phyloP scores from a whole-genome alignment of 2,329 filamentous ascomycete species.

The Beauveria asiatica region DNA sequence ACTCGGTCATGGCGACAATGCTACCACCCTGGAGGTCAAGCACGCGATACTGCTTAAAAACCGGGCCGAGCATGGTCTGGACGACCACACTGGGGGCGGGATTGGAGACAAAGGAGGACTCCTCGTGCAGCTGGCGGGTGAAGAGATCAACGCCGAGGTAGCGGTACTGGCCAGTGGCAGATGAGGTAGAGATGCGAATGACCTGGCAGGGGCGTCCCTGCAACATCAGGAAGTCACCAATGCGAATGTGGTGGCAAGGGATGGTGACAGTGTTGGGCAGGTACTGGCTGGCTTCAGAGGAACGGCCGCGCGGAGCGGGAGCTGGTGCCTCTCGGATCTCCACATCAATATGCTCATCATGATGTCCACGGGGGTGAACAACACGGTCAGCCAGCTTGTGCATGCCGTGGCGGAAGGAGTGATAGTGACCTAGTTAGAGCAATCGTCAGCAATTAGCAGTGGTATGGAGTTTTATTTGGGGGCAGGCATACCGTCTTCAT shows the following conservation, averaged over 20 bases:
- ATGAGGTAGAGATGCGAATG: slow-evolving; percentile 97
- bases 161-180: slow-evolving; percentile 97
- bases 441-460: not conserved
- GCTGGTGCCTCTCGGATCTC: slow-evolving; percentile 30
- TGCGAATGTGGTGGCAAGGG: slow-evolving; percentile 98
- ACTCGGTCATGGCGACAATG: slow-evolving; percentile 97
- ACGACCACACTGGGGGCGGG: slow-evolving; percentile 92
- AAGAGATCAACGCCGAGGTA: slow-evolving; percentile 99
- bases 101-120: slow-evolving; percentile 97
- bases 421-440: slow-evolving; percentile 41
- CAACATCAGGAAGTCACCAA: slow-evolving; percentile 96
- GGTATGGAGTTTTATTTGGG: not conserved
- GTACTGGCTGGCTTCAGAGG: slow-evolving; percentile 24
- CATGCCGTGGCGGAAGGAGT: slow-evolving; percentile 47
- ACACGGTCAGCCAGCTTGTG: slow-evolving; percentile 51
- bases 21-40: slow-evolving; percentile 85
- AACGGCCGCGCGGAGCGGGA: slow-evolving; percentile 22
- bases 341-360: slow-evolving; percentile 41
- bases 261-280: slow-evolving; percentile 86
- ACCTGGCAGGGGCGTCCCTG: slow-evolving; percentile 99
- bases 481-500: slow-evolving; percentile 45
- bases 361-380: slow-evolving; percentile 39
- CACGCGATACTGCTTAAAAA: slow-evolving; percentile 99
- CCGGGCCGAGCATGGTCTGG: slow-evolving; percentile 97
- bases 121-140: slow-evolving; percentile 98